phyloP scores from a whole-genome alignment of 2,329 filamentous ascomycete genomes.

The Aspergillus fumigatus region DNA sequence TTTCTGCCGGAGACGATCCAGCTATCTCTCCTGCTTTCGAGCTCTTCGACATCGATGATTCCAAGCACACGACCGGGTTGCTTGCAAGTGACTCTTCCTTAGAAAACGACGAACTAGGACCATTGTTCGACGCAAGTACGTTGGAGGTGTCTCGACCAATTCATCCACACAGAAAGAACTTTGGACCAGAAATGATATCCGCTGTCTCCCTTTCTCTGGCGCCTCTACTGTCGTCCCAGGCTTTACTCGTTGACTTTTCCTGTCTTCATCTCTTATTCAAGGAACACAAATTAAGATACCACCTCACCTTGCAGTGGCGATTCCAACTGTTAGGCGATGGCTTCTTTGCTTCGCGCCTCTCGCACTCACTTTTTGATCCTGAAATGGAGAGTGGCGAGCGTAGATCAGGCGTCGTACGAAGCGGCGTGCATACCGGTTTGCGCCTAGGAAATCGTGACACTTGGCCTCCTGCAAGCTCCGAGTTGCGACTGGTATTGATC shows the following conservation, averaged over 20 bases:
- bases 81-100: constrained; percentile 20
- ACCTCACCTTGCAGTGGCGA: constrained; percentile 69
- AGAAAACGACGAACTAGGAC: constrained; percentile 26
- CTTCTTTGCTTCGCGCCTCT: constrained; percentile 72
- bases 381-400: constrained; percentile 76
- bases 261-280: constrained; percentile 74
- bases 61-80: constrained; percentile 20
- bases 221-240: constrained; percentile 68
- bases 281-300: constrained; percentile 64
- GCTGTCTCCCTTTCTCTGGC: constrained; percentile 68
- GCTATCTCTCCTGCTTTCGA: constrained; percentile 25
- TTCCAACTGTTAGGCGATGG: constrained; percentile 85
- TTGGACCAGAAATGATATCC: constrained; percentile 41
- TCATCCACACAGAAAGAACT: constrained; percentile 13
- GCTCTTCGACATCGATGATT: constrained; percentile 33
- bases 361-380: constrained; percentile 78
- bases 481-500: constrained; percentile 83
- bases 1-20: neutral
- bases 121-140: constrained; percentile 22
- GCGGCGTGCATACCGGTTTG: constrained; percentile 72
- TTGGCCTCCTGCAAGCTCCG: constrained; percentile 93
- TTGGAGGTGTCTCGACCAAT: constrained; percentile 8
- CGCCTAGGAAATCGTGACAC: constrained; percentile 73
- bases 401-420: constrained; percentile 62
- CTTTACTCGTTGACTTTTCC: constrained; percentile 70